phyloP scores from a whole-genome alignment of 805 yeast species.

The Trichomonascus vanleenenianus region DNA sequence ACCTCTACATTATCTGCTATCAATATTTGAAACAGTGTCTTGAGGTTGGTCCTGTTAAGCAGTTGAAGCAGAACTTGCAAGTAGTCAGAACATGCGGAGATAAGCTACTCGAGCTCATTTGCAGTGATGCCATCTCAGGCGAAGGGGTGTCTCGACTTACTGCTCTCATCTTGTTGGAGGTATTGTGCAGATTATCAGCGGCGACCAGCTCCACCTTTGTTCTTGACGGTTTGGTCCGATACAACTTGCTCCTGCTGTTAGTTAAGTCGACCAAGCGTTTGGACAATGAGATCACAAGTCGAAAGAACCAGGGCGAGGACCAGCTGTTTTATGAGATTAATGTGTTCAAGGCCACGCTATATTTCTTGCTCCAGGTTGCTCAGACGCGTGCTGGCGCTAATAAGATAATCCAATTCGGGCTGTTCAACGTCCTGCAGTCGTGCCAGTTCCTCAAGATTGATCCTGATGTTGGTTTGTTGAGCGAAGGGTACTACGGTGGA shows the following conservation, averaged over 20 bases:
- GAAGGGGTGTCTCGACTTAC: slow-evolving; percentile 72
- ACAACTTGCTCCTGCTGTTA: slow-evolving; percentile 57
- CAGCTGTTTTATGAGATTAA: slow-evolving; percentile 64
- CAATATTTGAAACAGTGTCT: slow-evolving; percentile 50
- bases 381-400: slow-evolving; percentile 73
- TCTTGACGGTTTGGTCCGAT: slow-evolving; percentile 51
- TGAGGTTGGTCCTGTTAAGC: slow-evolving; percentile 12
- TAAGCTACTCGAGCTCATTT: slow-evolving; percentile 53
- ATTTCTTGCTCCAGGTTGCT: slow-evolving; percentile 65
- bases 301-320: slow-evolving; percentile 1
- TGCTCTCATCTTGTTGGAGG: slow-evolving; percentile 67
- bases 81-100: slow-evolving; percentile 53
- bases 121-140: slow-evolving; percentile 72
- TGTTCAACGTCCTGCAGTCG: slow-evolving; percentile 53
- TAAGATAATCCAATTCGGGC: slow-evolving; percentile 62
- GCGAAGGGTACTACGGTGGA: too few species aligned
- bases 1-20: slow-evolving; percentile 66
- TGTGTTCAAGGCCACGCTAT: slow-evolving; percentile 63
- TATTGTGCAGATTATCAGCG: slow-evolving; percentile 49
- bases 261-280: slow-evolving; percentile 61
- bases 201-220: slow-evolving; percentile 47
- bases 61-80: slow-evolving; percentile 41
- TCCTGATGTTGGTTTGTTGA: slow-evolving; percentile 62
- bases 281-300: slow-evolving; percentile 49
- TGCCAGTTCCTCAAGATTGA: slow-evolving; percentile 57